Conservation (phyloP, 1,284 basidiomycete species). For the Thecaphora thlaspeos region DNA sequence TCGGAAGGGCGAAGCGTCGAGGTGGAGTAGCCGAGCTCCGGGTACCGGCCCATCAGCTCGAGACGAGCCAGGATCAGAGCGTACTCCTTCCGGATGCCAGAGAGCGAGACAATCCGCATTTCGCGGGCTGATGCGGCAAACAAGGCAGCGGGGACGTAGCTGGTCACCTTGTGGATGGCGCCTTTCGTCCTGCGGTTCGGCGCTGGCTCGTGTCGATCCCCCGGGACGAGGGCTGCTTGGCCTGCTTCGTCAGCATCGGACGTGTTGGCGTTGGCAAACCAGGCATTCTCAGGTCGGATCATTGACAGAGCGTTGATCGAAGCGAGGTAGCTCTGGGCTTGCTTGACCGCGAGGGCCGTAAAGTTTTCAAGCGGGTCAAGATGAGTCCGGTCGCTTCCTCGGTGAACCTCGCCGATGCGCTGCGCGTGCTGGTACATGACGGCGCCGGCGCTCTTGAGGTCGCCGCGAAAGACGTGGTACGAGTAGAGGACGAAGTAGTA, state of each 20-base stretch:
- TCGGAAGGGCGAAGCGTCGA: constrained; percentile 58
- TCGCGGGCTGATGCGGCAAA: constrained; percentile 63
- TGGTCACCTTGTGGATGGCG: constrained; percentile 63
- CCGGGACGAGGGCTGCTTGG: constrained; percentile 3
- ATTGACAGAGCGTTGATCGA: constrained; percentile 86
- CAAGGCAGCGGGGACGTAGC: constrained; percentile 72
- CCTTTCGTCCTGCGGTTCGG: constrained; percentile 6
- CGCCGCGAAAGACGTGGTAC: constrained; percentile 62
- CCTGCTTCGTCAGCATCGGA: background rate
- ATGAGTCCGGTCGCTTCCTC: constrained; percentile 1
- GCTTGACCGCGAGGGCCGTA: constrained; percentile 66
- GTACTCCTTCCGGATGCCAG: constrained; percentile 82
- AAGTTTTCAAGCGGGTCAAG: constrained; percentile 30
- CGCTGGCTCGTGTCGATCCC: background rate
- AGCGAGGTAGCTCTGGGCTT: constrained; percentile 76
- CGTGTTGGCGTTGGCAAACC: constrained; percentile 65
- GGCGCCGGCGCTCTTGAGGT: constrained; percentile 55
- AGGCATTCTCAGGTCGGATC: constrained; percentile 76
- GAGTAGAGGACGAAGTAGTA: constrained; percentile 94
- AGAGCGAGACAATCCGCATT: constrained; percentile 75
- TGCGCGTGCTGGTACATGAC: constrained; percentile 92
- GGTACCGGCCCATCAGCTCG: constrained; percentile 69
- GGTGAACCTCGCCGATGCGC: constrained; percentile 66
- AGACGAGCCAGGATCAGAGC: constrained; percentile 75
- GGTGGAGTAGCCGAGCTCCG: constrained; percentile 59